Evolutionary conservation across 2,329 filamentous ascomycete genomes (phyloP).

Genomic region (Fusarium oxysporum): DNA sequence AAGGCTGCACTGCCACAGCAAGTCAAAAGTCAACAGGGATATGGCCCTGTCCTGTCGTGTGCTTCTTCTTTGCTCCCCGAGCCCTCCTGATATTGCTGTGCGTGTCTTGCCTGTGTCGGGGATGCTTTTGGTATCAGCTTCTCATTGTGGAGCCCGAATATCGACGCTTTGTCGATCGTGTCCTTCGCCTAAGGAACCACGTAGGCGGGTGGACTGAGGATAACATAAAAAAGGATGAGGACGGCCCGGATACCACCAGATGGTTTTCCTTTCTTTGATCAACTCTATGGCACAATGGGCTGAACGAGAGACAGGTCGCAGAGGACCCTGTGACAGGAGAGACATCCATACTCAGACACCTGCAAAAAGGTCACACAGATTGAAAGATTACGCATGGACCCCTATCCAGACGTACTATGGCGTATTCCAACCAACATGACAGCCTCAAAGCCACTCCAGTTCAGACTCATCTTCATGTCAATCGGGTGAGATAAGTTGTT

Average conservation of each 20-base stretch:
- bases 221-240: slow-evolving; percentile 10
- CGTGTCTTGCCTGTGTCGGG: slow-evolving; percentile 1
- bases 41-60: slow-evolving; percentile 19
- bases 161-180: slow-evolving; percentile 30
- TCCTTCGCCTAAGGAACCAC: slow-evolving; percentile 27
- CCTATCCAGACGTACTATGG: neutral
- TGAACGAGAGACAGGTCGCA: neutral
- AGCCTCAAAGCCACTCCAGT: slow-evolving; percentile 18
- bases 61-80: slow-evolving; percentile 14
- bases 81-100: neutral
- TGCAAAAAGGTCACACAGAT: neutral
- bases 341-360: neutral
- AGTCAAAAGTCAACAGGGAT: slow-evolving; percentile 17
- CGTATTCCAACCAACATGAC: slow-evolving; percentile 15
- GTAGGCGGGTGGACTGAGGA: slow-evolving; percentile 35
- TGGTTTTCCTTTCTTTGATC: neutral
- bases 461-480: slow-evolving; percentile 1
- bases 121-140: neutral
- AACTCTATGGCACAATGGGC: neutral
- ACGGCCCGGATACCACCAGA: slow-evolving; percentile 12
- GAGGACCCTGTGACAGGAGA: slow-evolving; percentile 10
- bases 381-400: slow-evolving; percentile 15
- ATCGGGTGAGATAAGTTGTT: neutral
- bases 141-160: slow-evolving; percentile 20
- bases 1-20: slow-evolving; percentile 38